phyloP scores from a whole-genome alignment of 768 basidiomycete species.

The Obba rivulosa region DNA sequence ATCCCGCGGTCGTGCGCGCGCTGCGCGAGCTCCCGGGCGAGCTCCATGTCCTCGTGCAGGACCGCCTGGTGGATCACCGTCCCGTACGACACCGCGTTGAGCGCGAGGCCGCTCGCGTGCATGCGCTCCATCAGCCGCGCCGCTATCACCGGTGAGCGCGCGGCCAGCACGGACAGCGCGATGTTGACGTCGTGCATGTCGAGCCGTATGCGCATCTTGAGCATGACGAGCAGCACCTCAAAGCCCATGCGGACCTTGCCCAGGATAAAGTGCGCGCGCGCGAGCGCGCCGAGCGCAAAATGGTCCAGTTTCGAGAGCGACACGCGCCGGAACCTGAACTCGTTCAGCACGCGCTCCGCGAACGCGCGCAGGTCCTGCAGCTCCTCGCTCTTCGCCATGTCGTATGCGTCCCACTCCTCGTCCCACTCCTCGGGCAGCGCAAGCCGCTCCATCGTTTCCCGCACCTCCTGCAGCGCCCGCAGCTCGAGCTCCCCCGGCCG shows the following conservation, averaged over 20 bases:
- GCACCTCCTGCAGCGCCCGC: too few relatives aligned
- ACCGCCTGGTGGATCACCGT: slow-evolving; percentile 59
- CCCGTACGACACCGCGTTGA: slow-evolving; percentile 52
- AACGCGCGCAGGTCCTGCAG: slow-evolving; percentile 27
- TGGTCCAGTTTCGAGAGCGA: slow-evolving; percentile 46
- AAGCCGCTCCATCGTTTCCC: too few relatives aligned
- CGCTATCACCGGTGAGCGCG: slow-evolving; percentile 42
- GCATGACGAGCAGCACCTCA: slow-evolving; percentile 38
- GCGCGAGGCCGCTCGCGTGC: slow-evolving; percentile 39
- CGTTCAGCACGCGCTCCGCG: slow-evolving; percentile 37
- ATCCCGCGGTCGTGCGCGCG: slow-evolving; percentile 33
- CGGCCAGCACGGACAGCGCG: slow-evolving; percentile 48
- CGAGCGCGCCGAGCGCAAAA: slow-evolving; percentile 51
- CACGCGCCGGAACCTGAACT: slow-evolving; percentile 37
- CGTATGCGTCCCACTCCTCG: not conserved
- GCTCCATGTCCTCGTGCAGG: slow-evolving; percentile 34
- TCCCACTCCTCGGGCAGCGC: too few relatives aligned
- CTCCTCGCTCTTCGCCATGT: slow-evolving; percentile 1
- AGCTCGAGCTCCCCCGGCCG: too few relatives aligned
- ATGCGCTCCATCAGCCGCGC: slow-evolving; percentile 46
- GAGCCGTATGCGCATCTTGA: slow-evolving; percentile 46
- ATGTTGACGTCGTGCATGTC: slow-evolving; percentile 66
- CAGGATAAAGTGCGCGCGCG: slow-evolving; percentile 56
- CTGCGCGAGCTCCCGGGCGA: slow-evolving; percentile 39
- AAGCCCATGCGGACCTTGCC: slow-evolving; percentile 45